phyloP scores from a whole-genome alignment of 2,329 filamentous ascomycete species.

The Colletotrichum zoysiae region DNA sequence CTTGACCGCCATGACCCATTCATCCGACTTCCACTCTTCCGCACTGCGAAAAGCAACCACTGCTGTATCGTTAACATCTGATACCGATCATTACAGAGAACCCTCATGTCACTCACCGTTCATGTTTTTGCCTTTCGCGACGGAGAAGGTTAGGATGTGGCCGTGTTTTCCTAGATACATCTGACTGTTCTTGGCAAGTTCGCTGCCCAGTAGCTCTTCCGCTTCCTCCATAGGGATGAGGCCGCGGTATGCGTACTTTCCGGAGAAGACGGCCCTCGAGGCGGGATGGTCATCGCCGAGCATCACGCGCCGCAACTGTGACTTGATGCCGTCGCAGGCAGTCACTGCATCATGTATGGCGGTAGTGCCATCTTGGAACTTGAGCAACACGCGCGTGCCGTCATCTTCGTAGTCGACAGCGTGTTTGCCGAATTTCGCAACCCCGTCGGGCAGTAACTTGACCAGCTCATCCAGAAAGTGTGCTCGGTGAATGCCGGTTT shows the following conservation, averaged over 20 bases:
- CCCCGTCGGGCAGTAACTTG: constrained; percentile 51
- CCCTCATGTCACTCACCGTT: constrained; percentile 52
- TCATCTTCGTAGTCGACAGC: constrained; percentile 40
- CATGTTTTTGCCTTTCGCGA: constrained; percentile 66
- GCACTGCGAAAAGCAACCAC: constrained; percentile 32
- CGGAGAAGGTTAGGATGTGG: constrained; percentile 70
- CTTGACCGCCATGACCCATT: constrained; percentile 27
- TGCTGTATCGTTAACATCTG: background rate
- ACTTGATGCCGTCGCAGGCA: constrained; percentile 71
- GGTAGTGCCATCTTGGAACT: constrained; percentile 56
- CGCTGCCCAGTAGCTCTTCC: constrained; percentile 58
- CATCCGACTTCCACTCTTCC: constrained; percentile 30
- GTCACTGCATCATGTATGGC: constrained; percentile 59
- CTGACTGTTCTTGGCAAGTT: constrained; percentile 50
- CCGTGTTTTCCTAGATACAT: constrained; percentile 69
- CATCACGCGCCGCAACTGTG: constrained; percentile 60
- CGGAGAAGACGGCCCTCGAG: constrained; percentile 59
- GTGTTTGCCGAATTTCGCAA: constrained; percentile 48
- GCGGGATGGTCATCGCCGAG: constrained; percentile 57
- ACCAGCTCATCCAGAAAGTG: constrained; percentile 53
- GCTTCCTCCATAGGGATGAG: constrained; percentile 64
- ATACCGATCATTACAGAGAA: background rate
- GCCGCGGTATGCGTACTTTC: constrained; percentile 70
- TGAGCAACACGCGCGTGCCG: constrained; percentile 45
- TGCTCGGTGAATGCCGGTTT: constrained; percentile 31